Evolutionary conservation across 73 alveolate genomes (phyloP).

Genomic region (Paraurostyla sp.): DNA sequence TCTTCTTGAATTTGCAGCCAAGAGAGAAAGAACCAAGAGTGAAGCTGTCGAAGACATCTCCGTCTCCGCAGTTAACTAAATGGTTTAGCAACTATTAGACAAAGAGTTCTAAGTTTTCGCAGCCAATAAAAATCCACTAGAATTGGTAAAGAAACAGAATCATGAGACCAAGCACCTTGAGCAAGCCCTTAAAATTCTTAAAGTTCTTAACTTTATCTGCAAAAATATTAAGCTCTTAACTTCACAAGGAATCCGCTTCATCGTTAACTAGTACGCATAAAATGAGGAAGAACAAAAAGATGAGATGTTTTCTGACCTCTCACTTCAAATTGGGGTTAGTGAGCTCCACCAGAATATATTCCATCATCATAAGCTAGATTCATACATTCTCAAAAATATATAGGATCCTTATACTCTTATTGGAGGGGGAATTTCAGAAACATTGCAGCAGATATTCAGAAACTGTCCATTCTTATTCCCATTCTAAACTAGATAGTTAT

Average conservation of each 20-base stretch:
- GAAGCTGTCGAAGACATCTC: constrained; percentile 50
- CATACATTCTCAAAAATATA: constrained; percentile 52
- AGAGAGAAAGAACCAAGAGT: constrained; percentile 38
- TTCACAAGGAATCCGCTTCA: constrained; percentile 30
- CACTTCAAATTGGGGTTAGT: background rate
- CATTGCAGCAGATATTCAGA: constrained; percentile 44
- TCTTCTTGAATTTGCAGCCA: constrained; percentile 31
- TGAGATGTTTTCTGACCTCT: constrained; percentile 33
- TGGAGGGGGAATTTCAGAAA: constrained; percentile 49
- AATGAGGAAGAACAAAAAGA: constrained; percentile 42
- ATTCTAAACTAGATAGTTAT: constrained; percentile 50
- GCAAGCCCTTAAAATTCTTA: constrained; percentile 34
- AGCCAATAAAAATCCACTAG: background rate
- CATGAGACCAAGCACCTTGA: constrained; percentile 16
- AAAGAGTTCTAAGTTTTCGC: constrained; percentile 55
- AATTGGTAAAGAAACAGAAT: background rate
- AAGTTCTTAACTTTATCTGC: constrained; percentile 49
- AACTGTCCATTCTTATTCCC: constrained; percentile 64
- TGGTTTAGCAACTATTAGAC: constrained; percentile 28
- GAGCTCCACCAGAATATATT: constrained; percentile 1
- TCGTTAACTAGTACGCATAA: constrained; percentile 11
- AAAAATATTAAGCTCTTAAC: constrained; percentile 37
- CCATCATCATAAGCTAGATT: constrained; percentile 59
- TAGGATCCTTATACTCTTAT: constrained; percentile 51
- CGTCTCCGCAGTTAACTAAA: constrained; percentile 48